Evolutionary conservation across 306 rosid species (phyloP).

Genomic region (Arachis stenosperma): DNA sequence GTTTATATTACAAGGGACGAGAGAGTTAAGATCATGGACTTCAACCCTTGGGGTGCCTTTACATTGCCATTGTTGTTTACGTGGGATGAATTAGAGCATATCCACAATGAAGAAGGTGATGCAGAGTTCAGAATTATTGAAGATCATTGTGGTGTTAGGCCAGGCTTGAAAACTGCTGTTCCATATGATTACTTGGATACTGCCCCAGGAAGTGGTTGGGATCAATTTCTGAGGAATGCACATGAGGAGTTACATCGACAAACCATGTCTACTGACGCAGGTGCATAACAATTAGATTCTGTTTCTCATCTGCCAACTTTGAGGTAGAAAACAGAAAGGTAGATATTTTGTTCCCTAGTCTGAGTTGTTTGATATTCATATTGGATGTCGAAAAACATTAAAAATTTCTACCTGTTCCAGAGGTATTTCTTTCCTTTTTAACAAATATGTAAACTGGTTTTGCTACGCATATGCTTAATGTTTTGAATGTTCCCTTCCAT

Average conservation of each 20-base stretch:
- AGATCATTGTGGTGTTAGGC: constrained; percentile 72
- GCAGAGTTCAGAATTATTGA: constrained; percentile 72
- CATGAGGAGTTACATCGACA: constrained; percentile 59
- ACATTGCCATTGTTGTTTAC: background rate
- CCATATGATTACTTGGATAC: constrained; percentile 84
- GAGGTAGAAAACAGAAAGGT: constrained; percentile 3
- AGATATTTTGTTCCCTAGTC: background rate
- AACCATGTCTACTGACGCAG: constrained; percentile 53
- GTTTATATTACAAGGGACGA: too few species aligned
- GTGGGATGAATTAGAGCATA: constrained; percentile 74
- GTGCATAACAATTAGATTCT: constrained; percentile 47
- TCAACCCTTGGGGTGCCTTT: too few species aligned
- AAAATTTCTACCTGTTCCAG: background rate
- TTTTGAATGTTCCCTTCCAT: background rate
- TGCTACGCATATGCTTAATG: background rate
- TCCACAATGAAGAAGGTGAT: constrained; percentile 32
- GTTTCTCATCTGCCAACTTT: background rate
- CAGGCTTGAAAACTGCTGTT: constrained; percentile 81
- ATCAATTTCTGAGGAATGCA: constrained; percentile 72
- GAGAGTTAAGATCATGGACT: too few species aligned
- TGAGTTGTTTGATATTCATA: background rate
- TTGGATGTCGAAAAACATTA: background rate
- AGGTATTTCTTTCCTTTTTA: background rate
- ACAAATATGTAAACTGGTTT: background rate
- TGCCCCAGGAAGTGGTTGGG: constrained; percentile 83